Conservation (phyloP, 2,329 filamentous ascomycete species). For the Cladosporium sp. region DNA sequence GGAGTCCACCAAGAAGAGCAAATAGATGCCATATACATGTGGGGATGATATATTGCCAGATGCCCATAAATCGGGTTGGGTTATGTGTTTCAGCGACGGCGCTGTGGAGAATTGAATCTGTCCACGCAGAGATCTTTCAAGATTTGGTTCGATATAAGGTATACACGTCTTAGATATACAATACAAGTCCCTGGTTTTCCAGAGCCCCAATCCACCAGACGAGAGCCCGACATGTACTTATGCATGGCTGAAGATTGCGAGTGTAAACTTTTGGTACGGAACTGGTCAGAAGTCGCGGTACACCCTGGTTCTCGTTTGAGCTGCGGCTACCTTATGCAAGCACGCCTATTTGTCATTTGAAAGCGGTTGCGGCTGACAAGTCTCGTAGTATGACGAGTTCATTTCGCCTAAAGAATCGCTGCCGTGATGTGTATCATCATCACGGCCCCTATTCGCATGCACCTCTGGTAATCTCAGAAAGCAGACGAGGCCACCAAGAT, state of each 20-base stretch:
- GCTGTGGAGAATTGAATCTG: neutral
- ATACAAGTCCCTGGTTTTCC: neutral
- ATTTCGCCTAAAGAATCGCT: neutral
- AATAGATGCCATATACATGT: slow-evolving; percentile 5
- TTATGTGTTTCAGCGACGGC: slow-evolving; percentile 1
- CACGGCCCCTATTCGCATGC: no score
- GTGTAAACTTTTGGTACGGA: neutral
- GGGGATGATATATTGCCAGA: neutral
- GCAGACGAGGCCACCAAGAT: no score
- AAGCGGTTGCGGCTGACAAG: neutral
- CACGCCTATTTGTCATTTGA: neutral
- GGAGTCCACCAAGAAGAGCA: slow-evolving; percentile 29
- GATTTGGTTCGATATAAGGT: neutral
- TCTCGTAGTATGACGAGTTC: neutral
- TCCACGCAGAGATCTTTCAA: neutral
- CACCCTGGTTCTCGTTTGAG: neutral
- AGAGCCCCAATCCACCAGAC: neutral
- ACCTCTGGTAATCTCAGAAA: no score
- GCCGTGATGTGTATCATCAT: no score
- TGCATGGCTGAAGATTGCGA: neutral
- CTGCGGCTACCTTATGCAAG: no score
- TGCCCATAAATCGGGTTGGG: neutral
- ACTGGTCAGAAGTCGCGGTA: neutral
- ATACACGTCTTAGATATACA: neutral
- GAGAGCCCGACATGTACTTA: neutral